Conservation (phyloP, 164 flowering plant species). For the Vitis riparia region DNA sequence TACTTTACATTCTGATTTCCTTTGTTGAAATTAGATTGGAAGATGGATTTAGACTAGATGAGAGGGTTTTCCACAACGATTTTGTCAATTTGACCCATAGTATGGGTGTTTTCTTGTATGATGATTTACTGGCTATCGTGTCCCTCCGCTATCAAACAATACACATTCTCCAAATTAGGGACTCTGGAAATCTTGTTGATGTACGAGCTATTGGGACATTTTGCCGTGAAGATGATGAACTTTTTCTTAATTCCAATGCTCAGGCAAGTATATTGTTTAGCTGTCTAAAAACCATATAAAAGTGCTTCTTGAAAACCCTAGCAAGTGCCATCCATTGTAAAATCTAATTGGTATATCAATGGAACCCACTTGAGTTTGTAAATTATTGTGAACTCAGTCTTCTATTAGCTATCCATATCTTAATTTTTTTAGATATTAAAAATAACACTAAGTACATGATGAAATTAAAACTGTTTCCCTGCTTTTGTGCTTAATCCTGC, state of each 20-base stretch:
- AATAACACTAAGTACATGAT: too few species aligned
- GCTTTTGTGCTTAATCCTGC: too few species aligned
- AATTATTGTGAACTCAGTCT: too few species aligned
- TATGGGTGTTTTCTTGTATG: conserved; percentile 92
- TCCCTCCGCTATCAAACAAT: conserved; percentile 85
- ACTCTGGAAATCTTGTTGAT: conserved; percentile 75
- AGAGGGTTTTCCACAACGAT: conserved; percentile 83
- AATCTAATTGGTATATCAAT: too few species aligned
- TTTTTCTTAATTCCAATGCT: conserved; percentile 76
- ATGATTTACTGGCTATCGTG: conserved; percentile 77
- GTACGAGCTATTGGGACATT: conserved; percentile 75
- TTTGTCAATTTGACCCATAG: conserved; percentile 77
- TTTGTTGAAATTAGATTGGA: conserved; percentile 56
- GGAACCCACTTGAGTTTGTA: too few species aligned
- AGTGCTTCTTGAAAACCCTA: too few species aligned
- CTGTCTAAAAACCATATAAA: neutral
- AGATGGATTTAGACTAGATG: conserved; percentile 82
- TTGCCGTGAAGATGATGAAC: conserved; percentile 97
- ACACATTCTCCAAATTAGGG: conserved; percentile 90
- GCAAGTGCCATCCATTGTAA: too few species aligned
- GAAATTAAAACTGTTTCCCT: too few species aligned
- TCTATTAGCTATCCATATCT: too few species aligned
- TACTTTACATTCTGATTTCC: conserved; percentile 1
- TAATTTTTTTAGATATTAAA: too few species aligned
- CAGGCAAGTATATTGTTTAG: conserved; percentile 59